Percentiles rank a stretch among this genome's conserved stretches.
Evolutionary conservation across 768 basidiomycete species (phyloP).

Genomic region (Mrakia blollopis): DNA sequence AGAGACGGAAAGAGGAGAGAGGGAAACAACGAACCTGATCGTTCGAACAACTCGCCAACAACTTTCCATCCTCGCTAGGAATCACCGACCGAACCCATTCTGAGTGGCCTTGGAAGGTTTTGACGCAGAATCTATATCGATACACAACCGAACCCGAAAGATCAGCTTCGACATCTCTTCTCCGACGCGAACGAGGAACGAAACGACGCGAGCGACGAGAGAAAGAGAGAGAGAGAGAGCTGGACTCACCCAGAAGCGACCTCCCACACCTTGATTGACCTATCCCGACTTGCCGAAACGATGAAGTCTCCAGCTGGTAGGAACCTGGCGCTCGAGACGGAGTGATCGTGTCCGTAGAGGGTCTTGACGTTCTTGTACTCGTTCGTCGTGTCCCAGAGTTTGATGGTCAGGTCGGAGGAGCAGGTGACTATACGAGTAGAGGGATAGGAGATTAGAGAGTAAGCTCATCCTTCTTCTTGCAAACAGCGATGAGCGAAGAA

Average conservation of each 20-base stretch:
- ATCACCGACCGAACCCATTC: conserved; percentile 72
- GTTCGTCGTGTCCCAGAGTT: conserved; percentile 84
- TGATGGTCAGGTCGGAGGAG: conserved; percentile 84
- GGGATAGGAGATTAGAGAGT: not conserved
- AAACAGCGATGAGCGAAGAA: not conserved
- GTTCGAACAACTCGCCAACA: conserved; percentile 74
- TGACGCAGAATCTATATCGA: conserved; percentile 60
- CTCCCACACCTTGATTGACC: conserved; percentile 79
- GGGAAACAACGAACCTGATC: conserved; percentile 56
- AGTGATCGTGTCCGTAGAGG: conserved; percentile 83
- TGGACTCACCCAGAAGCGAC: conserved; percentile 70
- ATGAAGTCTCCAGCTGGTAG: conserved; percentile 77
- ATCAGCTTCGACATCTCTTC: too few relatives aligned
- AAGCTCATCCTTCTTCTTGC: not conserved
- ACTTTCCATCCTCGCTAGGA: conserved; percentile 59
- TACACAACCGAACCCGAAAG: not conserved
- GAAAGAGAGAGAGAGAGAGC: not conserved
- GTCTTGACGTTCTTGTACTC: conserved; percentile 88
- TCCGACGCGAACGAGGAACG: not conserved
- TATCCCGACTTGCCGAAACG: conserved; percentile 81
- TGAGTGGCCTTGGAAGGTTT: conserved; percentile 68
- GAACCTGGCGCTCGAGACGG: conserved; percentile 79
- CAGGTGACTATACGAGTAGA: conserved; percentile 53
- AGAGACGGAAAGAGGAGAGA: not conserved
- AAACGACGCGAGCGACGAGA: not conserved